These are phyloP conservation scores for Cryptococcus sp. DNA, from an alignment of 1,284 basidiomycete genomes.

Conservation along the genomic window DNA sequence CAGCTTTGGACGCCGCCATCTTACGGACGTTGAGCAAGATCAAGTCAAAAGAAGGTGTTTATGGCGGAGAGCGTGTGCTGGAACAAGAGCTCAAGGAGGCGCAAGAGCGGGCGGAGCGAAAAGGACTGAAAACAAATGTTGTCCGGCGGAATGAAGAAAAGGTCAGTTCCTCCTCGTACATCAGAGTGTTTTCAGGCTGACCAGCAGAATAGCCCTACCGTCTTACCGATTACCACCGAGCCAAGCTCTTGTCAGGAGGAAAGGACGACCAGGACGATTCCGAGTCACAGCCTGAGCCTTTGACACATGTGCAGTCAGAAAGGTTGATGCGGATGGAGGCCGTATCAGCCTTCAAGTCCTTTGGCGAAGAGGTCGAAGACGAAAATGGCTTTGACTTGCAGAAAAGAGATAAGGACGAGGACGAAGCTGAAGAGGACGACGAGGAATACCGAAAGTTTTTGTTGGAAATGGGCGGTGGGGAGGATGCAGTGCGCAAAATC, in stretches of 20 bases:
- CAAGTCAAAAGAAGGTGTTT: constrained; percentile 74
- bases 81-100: constrained; percentile 61
- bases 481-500: constrained; percentile 62
- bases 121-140: constrained; percentile 53
- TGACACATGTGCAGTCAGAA: constrained; percentile 81
- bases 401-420: constrained; percentile 63
- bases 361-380: constrained; percentile 58
- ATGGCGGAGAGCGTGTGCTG: constrained; percentile 69
- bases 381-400: constrained; percentile 60
- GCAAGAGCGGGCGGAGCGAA: constrained; percentile 31
- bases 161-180: constrained; percentile 17
- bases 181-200: background rate
- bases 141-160: constrained; percentile 53
- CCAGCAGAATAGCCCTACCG: constrained; percentile 49
- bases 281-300: constrained; percentile 41
- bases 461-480: constrained; percentile 73
- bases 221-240: constrained; percentile 55
- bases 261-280: constrained; percentile 19
- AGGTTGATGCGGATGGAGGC: constrained; percentile 74
- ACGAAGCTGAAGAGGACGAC: constrained; percentile 69
- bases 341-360: constrained; percentile 64
- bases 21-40: constrained; percentile 87
- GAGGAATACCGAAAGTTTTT: constrained; percentile 82
- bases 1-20: constrained; percentile 92
- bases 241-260: constrained; percentile 47